These are phyloP conservation scores for Abelmoschus esculentus DNA, from an alignment of 345 rosid genomes.

Conservation along the genomic window DNA sequence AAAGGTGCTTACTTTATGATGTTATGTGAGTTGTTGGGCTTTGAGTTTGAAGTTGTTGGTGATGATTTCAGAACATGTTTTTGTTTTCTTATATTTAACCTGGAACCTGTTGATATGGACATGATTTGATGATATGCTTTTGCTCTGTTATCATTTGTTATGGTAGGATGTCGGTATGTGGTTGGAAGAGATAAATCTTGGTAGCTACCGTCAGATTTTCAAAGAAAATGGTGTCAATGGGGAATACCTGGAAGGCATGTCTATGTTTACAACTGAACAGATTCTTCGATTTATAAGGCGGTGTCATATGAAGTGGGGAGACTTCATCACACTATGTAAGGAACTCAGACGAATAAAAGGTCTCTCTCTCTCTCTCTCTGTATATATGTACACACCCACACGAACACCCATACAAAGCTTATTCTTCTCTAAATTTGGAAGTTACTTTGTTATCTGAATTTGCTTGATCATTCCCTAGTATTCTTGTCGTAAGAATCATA, in stretches of 20 bases:
- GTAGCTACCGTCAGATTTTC: constrained; percentile 80
- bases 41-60: neutral
- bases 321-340: constrained; percentile 92
- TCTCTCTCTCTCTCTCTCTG: constrained; percentile 6
- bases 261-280: constrained; percentile 94
- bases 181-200: constrained; percentile 88
- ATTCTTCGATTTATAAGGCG: constrained; percentile 92
- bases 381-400: neutral
- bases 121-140: neutral
- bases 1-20: neutral
- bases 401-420: neutral
- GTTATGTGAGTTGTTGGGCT: neutral
- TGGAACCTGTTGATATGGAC: neutral
- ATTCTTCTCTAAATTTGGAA: neutral
- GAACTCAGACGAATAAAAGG: constrained; percentile 96
- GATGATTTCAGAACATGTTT: neutral
- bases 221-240: constrained; percentile 90
- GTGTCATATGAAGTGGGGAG: constrained; percentile 99
- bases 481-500: neutral
- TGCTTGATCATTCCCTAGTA: neutral
- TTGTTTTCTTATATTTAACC: neutral
- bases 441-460: neutral
- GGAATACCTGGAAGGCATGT: constrained; percentile 92
- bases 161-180: constrained; percentile 91
- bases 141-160: neutral